Evolutionary conservation across 106 monocot genomes (phyloP).

Genomic region (Dendrobium catenatum): DNA sequence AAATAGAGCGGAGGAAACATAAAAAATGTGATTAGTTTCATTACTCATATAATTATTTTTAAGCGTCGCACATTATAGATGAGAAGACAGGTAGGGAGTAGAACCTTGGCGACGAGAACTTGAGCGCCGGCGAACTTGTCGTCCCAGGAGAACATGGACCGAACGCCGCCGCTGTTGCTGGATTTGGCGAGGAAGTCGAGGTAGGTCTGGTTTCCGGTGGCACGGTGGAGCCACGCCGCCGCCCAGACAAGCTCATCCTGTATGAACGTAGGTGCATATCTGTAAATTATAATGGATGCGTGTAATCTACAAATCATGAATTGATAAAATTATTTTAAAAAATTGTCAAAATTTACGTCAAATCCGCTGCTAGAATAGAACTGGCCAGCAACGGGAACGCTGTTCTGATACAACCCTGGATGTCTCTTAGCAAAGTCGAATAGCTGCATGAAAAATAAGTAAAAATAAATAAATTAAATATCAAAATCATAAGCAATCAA

Average conservation of each 20-base stretch:
- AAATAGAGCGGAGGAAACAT: not conserved
- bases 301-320: too few relatives aligned
- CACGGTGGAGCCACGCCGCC: conserved; percentile 66
- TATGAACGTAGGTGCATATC: not conserved
- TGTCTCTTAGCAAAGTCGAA: conserved; percentile 49
- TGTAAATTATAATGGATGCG: too few relatives aligned
- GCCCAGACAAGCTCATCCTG: conserved; percentile 77
- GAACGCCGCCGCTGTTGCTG: conserved; percentile 32
- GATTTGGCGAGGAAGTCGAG: conserved; percentile 19
- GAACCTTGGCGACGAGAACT: conserved; percentile 37
- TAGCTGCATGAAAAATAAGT: conserved; percentile 26
- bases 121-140: conserved; percentile 73
- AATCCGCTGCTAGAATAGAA: conserved; percentile 68
- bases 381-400: conserved; percentile 29
- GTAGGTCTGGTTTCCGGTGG: conserved; percentile 47
- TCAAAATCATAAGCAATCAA: not conserved
- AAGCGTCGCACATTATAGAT: too few relatives aligned
- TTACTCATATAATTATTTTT: too few relatives aligned
- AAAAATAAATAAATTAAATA: not conserved
- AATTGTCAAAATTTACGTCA: conserved; percentile 23
- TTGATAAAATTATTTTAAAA: not conserved
- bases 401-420: conserved; percentile 40
- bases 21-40: not conserved
- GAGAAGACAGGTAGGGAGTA: not conserved
- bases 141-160: conserved; percentile 61